phyloP scores from a whole-genome alignment of 2,329 filamentous ascomycete genomes.

The Pleomassaria siparia region DNA sequence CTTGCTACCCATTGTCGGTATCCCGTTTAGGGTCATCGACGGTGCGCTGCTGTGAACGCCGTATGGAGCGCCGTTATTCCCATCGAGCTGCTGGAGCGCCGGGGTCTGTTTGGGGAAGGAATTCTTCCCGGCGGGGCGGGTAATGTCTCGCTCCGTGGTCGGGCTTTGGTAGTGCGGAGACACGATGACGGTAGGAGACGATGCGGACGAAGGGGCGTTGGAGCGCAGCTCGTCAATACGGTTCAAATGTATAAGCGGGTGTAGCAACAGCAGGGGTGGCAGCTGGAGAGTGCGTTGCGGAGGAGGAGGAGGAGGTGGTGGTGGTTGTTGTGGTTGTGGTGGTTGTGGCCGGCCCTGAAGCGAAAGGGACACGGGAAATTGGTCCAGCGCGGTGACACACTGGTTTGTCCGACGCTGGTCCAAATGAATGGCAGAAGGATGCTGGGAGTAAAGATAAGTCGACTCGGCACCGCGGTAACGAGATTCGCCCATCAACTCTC shows the following conservation, averaged over 20 bases:
- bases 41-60: conserved; percentile 39
- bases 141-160: conserved; percentile 35
- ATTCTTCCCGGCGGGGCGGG: conserved; percentile 34
- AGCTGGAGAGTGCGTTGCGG: conserved; percentile 6
- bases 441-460: conserved; percentile 17
- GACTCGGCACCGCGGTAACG: conserved; percentile 8
- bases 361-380: conserved; percentile 8
- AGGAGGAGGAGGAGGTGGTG: background rate
- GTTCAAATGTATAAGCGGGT: conserved; percentile 32
- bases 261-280: conserved; percentile 22
- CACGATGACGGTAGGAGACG: conserved; percentile 41
- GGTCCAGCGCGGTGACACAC: conserved; percentile 10
- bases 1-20: conserved; percentile 31
- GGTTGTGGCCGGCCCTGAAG: conserved; percentile 2
- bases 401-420: conserved; percentile 6
- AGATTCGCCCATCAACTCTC: conserved; percentile 25
- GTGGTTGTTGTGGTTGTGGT: too few relatives aligned
- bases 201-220: conserved; percentile 17
- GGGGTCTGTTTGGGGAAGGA: conserved; percentile 23
- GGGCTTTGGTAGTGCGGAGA: conserved; percentile 40
- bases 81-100: conserved; percentile 39
- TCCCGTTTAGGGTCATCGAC: conserved; percentile 41
- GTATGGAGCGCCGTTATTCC: conserved; percentile 33
- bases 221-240: conserved; percentile 31
- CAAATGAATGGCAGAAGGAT: conserved; percentile 17